Evolutionary conservation across 805 yeast genomes (phyloP), one percentile per base, ranked within the genome.

Genomic region (Candida silvicultrix): DNA sequence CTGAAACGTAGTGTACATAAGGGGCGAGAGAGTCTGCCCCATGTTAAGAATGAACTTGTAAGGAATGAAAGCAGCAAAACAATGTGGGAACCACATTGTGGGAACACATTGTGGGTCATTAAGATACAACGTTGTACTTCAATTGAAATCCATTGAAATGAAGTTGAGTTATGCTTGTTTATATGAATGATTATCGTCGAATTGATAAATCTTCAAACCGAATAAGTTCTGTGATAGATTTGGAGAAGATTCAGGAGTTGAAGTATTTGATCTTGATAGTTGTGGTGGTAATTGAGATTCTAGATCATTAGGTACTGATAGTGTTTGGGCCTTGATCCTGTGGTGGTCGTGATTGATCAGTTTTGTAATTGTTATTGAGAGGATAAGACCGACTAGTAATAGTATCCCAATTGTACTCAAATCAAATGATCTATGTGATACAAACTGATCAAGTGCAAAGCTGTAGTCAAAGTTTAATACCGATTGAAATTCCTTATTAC

Each of bases 391-490:
- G 4, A 22, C 12, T 4, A 38, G 11, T 21, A n/a, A 21, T 38
- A 38, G 7, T 38, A 38, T 9, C 4, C 23, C 4, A 9, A 21
- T 2, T 12, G 40, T 20, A 35, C 4, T 35, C 12, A 15, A 15
- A 15, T 31, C 35, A 14, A 31, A 31, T 15, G 18, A 15, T 21
- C 14, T 21, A 38, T 38, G 40, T 9, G 28, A 22, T 16, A 41
- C 44, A 23, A 40, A 43, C 12, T 47, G 31, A 22, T 42, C 40
- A 5, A 34, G 12, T 10, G 48, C 55, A 37, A 52, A 35, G 3
- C n/a, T 2, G 43, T 54, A 54, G 42, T 54, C 58, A 37, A 51
- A 54, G 38, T 53, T 44, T 31, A 48, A 36, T 23, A 48, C 38
- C n/a, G 52, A 49, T 32, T 48, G 45, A 9, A 46, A 48, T n/a